Evolutionary conservation across 768 basidiomycete genomes (phyloP).

Genomic region (Baorangia bicolor): DNA sequence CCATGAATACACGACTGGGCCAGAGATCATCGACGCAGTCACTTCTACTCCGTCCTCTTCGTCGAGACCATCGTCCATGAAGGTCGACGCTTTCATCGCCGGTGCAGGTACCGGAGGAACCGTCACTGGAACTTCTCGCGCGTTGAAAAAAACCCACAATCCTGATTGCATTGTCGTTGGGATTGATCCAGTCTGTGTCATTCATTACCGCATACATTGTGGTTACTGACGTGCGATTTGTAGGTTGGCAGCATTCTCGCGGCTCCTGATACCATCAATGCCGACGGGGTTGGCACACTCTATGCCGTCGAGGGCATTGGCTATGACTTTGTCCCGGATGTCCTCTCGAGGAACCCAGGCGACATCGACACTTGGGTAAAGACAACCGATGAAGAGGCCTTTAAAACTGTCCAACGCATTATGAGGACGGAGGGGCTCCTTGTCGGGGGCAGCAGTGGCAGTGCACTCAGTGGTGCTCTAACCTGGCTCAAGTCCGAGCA

Average conservation of each 20-base stretch:
- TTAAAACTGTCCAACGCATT: slow-evolving; percentile 66
- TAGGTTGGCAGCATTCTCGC: slow-evolving; percentile 90
- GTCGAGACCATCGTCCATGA: slow-evolving; percentile 59
- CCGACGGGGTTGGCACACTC: slow-evolving; percentile 38
- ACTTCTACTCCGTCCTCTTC: slow-evolving; percentile 60
- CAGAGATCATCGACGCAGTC: slow-evolving; percentile 86
- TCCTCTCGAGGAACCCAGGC: slow-evolving; percentile 61
- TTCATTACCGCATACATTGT: neutral
- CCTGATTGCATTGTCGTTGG: slow-evolving; percentile 73
- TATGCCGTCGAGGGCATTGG: slow-evolving; percentile 97
- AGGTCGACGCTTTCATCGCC: slow-evolving; percentile 80
- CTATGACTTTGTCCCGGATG: slow-evolving; percentile 89
- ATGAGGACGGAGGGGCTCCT: slow-evolving; percentile 88
- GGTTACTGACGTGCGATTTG: slow-evolving; percentile 8
- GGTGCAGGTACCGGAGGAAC: slow-evolving; percentile 97
- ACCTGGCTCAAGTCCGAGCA: slow-evolving; percentile 71
- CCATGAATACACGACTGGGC: slow-evolving; percentile 87
- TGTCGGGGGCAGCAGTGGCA: slow-evolving; percentile 93
- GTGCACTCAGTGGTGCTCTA: slow-evolving; percentile 74
- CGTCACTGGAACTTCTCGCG: slow-evolving; percentile 80
- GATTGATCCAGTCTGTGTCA: slow-evolving; percentile 76
- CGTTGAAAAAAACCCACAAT: slow-evolving; percentile 79
- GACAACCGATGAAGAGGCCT: slow-evolving; percentile 78
- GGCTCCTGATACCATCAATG: slow-evolving; percentile 62
- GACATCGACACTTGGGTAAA: slow-evolving; percentile 85